phyloP scores from a whole-genome alignment of 2,329 filamentous ascomycete species.

The Claviceps humidiphila region DNA sequence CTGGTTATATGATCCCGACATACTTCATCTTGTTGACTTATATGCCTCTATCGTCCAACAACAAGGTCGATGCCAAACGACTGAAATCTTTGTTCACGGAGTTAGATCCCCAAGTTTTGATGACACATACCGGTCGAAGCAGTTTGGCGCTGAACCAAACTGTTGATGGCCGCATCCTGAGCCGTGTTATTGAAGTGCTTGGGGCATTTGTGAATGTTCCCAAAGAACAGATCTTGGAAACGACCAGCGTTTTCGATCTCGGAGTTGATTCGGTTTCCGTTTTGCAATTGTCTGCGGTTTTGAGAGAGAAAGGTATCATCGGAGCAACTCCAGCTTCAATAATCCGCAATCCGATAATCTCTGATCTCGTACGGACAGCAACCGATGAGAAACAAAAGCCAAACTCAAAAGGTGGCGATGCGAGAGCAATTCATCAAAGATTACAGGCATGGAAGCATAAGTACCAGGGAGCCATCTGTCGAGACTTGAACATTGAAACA shows the following conservation, averaged over 20 bases:
- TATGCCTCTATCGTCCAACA: conserved; percentile 76
- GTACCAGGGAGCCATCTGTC: conserved; percentile 39
- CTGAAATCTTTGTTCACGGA: conserved; percentile 53
- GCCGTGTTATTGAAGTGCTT: conserved; percentile 39
- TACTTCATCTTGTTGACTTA: conserved; percentile 59
- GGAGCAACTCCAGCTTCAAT: conserved; percentile 51
- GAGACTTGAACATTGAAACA: conserved; percentile 34
- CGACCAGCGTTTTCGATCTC: conserved; percentile 67
- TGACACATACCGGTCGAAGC: conserved; percentile 33
- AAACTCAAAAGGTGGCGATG: conserved; percentile 9
- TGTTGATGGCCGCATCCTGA: conserved; percentile 25
- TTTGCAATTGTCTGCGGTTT: conserved; percentile 50
- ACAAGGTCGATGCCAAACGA: conserved; percentile 68
- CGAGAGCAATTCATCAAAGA: conserved; percentile 40
- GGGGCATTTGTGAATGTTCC: conserved; percentile 36
- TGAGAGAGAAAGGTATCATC: conserved; percentile 50
- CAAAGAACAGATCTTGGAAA: conserved; percentile 29
- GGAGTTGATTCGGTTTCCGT: conserved; percentile 82
- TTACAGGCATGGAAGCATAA: conserved; percentile 53
- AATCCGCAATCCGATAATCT: conserved; percentile 45
- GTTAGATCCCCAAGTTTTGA: conserved; percentile 47
- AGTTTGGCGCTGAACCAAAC: conserved; percentile 12
- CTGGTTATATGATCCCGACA: conserved; percentile 83
- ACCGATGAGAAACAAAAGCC: not conserved
- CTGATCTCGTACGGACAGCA: conserved; percentile 30